Base-by-base conservation (phyloP, 2,329 filamentous ascomycete genomes). In the Trichothecium roseum region DNA sequence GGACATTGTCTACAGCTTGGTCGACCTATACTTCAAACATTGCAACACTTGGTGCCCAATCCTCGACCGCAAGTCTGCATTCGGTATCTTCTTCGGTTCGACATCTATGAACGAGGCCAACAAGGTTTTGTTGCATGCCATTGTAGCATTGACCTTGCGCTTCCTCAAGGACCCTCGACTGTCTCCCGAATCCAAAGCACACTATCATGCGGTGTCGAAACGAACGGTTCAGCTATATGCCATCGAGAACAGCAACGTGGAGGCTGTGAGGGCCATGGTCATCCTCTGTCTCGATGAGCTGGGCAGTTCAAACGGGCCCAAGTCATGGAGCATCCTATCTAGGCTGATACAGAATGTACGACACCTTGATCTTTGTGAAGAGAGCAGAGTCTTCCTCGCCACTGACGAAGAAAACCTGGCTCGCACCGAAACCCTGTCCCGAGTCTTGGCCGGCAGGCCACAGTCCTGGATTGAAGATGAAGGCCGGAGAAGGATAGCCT, bases 21-120 rank as follows among this genome's bases (percentile, higher is more conserved):
- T 74, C 13, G 72, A 77, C 40, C 56, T 78, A 7, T 78, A 74
- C 52, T 78, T 78, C 57, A 75, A 74, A 45, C 72, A 78, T 48
- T 70, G 74, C 49, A 77, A 77, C 44, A 72, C 73, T 0, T 78
- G 74, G 74, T 64, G 61, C 34, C 62, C 62, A 0, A 63, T 65
- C 10, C 54, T 65, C 9, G 61, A 65, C 30, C 55, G 62, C 7
- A 63, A 64, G 37, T 58, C 61, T 0, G 63, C 58, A 12, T 56
- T 63, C 45, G 45, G 53, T 2, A 50, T 46, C 15, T 57, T 65
- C 37, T 64, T 64, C 28, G 59, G 59, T 2, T 58, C 60, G 6
- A 60, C 59, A 1, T 57, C 56, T 0, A 42, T 63, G 20, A 49
- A 47, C 24, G 60, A 64, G 36, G 50, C 54, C 2, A 61, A 64